These are phyloP conservation scores for Trichosporon faecale DNA, from an alignment of 1,284 basidiomycete species.

Conservation along the genomic window DNA sequence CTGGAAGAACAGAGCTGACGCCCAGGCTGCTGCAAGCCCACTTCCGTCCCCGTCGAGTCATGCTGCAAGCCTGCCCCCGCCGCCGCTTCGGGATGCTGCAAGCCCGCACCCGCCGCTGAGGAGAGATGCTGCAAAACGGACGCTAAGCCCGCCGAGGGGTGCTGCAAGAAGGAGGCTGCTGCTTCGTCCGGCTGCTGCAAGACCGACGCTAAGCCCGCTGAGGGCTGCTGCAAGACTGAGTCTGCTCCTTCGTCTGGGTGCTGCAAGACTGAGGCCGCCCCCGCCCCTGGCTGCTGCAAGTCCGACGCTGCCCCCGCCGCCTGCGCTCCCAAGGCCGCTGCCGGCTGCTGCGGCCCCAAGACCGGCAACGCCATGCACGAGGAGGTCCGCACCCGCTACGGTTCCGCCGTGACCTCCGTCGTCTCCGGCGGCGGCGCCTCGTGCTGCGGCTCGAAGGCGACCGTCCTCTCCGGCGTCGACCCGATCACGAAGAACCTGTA, in stretches of 20 bases:
- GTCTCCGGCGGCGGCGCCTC: constrained; percentile 4
- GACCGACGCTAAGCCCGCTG: background rate
- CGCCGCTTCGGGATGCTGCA: background rate
- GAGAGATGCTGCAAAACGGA: background rate
- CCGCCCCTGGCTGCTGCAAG: background rate
- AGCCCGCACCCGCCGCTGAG: background rate
- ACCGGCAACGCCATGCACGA: background rate
- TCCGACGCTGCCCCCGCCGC: background rate
- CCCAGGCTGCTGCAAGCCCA: background rate
- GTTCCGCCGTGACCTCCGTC: background rate
- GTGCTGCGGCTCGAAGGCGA: constrained; percentile 24
- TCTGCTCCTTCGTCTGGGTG: background rate
- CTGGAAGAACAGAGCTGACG: background rate
- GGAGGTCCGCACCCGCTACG: background rate
- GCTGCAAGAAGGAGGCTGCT: background rate
- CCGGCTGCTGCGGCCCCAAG: background rate
- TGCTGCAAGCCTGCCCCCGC: background rate
- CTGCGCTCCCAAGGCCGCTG: background rate
- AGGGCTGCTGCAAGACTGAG: background rate
- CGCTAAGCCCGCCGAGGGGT: background rate
- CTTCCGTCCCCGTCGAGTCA: background rate
- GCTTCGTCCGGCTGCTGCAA: background rate
- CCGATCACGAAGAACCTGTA: constrained; percentile 27
- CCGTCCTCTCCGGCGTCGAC: constrained; percentile 17
- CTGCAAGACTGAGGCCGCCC: background rate